Conservation (phyloP, 257 asterid species). For the Plectranthus barbatus region DNA sequence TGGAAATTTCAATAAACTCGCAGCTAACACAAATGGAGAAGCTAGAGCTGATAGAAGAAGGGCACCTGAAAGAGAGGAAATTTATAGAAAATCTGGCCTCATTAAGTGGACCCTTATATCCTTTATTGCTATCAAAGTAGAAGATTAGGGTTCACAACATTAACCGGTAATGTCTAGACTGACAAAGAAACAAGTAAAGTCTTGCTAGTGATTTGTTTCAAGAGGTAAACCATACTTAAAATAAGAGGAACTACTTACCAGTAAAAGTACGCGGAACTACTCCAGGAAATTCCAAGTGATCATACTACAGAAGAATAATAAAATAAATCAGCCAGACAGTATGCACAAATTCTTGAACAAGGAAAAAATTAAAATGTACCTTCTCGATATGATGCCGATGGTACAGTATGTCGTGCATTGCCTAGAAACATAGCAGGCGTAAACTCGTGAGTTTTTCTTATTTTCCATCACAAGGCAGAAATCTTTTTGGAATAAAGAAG, state of each 20-base stretch:
- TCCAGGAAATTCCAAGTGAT: constrained; percentile 95
- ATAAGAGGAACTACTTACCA: too few species aligned
- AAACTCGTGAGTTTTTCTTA: background rate
- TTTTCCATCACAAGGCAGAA: background rate
- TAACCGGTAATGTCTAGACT: background rate
- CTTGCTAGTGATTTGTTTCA: too few species aligned
- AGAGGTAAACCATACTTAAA: too few species aligned
- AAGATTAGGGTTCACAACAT: background rate
- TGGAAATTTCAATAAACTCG: constrained; percentile 62
- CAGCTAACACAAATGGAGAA: constrained; percentile 59
- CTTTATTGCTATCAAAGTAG: background rate
- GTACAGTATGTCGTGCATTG: constrained; percentile 86
- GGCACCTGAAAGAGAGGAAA: constrained; percentile 47
- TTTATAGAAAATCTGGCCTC: background rate
- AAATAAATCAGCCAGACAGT: background rate
- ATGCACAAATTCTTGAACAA: background rate
- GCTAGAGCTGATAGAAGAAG: constrained; percentile 58
- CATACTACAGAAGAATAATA: constrained; percentile 41
- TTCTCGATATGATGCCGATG: constrained; percentile 59
- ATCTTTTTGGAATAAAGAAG: background rate
- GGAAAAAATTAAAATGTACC: constrained; percentile 34
- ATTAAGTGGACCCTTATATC: background rate
- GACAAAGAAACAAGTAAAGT: too few species aligned
- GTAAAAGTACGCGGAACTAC: constrained; percentile 95
- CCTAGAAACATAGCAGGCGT: constrained; percentile 57